Conservation (phyloP, 1,284 basidiomycete species). For the Cutaneotrichosporon sp. region DNA sequence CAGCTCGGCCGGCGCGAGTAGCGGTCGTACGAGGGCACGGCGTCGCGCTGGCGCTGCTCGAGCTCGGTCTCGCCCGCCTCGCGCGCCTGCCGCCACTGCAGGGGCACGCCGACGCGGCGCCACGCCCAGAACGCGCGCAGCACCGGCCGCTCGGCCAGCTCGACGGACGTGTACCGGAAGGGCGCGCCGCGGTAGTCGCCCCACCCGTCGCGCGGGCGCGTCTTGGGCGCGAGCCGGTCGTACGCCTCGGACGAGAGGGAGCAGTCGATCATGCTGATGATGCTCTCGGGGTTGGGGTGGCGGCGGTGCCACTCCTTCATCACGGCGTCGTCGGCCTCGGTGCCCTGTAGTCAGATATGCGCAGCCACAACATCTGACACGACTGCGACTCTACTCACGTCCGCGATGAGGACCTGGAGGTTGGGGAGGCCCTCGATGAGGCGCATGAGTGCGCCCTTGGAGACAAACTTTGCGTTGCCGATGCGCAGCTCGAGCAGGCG, state of each 20-base stretch:
- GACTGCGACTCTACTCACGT: too few species aligned
- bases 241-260: slow-evolving; percentile 66
- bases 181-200: slow-evolving; percentile 63
- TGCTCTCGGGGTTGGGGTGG: slow-evolving; percentile 43
- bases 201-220: slow-evolving; percentile 71
- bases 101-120: slow-evolving; percentile 67
- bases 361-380: too few species aligned
- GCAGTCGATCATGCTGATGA: slow-evolving; percentile 72
- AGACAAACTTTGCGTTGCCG: slow-evolving; percentile 66
- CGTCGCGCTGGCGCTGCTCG: slow-evolving; percentile 1
- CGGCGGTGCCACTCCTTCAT: slow-evolving; percentile 66
- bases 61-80: slow-evolving; percentile 19
- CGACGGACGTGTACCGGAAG: slow-evolving; percentile 37
- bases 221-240: slow-evolving; percentile 57
- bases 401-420: slow-evolving; percentile 70
- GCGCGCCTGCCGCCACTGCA: slow-evolving; percentile 32
- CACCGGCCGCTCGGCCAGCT: slow-evolving; percentile 56
- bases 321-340: slow-evolving; percentile 65
- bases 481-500: slow-evolving; percentile 70
- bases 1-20: slow-evolving; percentile 4
- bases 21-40: slow-evolving; percentile 11
- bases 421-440: slow-evolving; percentile 66
- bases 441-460: slow-evolving; percentile 63
- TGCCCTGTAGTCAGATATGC: slow-evolving; percentile 59
- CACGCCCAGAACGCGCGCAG: slow-evolving; percentile 84